phyloP scores from a whole-genome alignment of 2,329 filamentous ascomycete species.

The Aspergillaceae sp. region DNA sequence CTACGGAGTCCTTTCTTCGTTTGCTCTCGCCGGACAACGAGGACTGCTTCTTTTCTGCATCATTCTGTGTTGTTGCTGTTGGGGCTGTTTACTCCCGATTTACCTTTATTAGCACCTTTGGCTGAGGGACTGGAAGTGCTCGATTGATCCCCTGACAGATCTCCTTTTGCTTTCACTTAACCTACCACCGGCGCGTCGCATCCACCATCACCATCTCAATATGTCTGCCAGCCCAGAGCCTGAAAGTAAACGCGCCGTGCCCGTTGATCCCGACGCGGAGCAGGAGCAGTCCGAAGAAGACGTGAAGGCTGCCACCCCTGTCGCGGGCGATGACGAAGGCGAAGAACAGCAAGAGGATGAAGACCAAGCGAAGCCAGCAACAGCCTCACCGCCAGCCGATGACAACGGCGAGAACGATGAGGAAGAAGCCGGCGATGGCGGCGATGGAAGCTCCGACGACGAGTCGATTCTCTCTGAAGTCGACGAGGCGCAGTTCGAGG shows the following conservation, averaged over 20 bases:
- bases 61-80: no score
- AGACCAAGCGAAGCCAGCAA: constrained; percentile 9
- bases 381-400: neutral
- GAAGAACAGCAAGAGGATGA: constrained; percentile 5
- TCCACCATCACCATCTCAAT: constrained; percentile 1
- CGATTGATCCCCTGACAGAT: neutral
- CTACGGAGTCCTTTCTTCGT: neutral
- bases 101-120: no score
- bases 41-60: no score
- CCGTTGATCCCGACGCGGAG: constrained; percentile 9
- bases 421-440: constrained; percentile 20
- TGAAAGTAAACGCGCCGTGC: constrained; percentile 11
- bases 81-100: no score
- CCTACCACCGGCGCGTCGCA: neutral
- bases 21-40: neutral
- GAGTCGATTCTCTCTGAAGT: constrained; percentile 57
- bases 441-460: constrained; percentile 41
- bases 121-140: neutral
- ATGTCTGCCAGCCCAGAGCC: constrained; percentile 35
- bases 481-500: constrained; percentile 56
- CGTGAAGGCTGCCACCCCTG: constrained; percentile 19
- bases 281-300: constrained; percentile 12
- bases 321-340: constrained; percentile 14
- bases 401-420: constrained; percentile 9
- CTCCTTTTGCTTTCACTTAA: neutral